A percentile compares a stretch with the other conserved stretches of the same genome.
Evolutionary conservation across 306 rosid species (phyloP).

Genomic region (Biancaea sappan): DNA sequence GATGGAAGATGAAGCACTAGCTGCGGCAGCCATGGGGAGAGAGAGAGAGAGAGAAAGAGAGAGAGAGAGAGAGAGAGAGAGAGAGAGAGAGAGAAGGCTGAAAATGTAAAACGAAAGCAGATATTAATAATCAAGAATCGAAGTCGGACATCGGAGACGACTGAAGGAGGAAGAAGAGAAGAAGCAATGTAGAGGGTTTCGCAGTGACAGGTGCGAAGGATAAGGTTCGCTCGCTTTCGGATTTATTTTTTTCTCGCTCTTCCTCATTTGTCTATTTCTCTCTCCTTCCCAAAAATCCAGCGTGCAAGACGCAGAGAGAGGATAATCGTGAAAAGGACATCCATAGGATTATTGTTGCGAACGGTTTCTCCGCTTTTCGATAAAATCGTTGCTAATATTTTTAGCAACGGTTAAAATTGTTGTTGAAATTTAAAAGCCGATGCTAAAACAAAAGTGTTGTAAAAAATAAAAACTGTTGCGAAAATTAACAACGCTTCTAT

Average conservation of each 20-base stretch:
- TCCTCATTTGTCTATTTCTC: background rate
- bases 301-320: background rate
- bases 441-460: no score
- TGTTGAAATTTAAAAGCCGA: no score
- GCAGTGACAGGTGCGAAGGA: conserved; percentile 27
- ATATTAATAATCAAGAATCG: background rate
- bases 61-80: conserved; percentile 15
- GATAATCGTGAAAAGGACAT: background rate
- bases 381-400: no score
- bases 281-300: background rate
- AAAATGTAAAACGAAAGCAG: conserved; percentile 18
- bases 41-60: conserved; percentile 20
- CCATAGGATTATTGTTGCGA: background rate
- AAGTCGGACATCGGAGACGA: background rate
- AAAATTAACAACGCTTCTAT: no score
- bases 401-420: no score
- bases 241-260: conserved; percentile 2
- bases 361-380: no score
- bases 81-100: conserved; percentile 27
- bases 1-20: conserved; percentile 55
- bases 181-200: conserved; percentile 9
- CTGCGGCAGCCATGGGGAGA: conserved; percentile 52
- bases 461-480: no score
- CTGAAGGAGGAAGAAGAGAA: background rate
- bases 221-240: conserved; percentile 40